phyloP scores from a whole-genome alignment of 108 stramenopile genomes.

The Skeletonema potamos region DNA sequence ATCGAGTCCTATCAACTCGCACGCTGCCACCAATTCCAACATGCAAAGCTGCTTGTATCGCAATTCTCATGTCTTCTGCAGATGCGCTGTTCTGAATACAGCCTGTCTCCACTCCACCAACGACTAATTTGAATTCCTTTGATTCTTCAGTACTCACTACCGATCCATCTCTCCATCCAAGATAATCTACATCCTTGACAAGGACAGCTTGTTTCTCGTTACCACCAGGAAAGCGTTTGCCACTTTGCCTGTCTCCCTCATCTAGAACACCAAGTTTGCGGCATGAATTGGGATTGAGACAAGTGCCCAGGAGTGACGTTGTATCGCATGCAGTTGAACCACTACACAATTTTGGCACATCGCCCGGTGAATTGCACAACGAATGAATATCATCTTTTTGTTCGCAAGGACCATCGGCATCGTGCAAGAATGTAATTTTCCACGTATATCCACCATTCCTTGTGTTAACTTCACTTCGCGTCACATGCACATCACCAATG shows the following conservation, averaged over 20 bases:
- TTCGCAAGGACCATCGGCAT: slow-evolving; percentile 69
- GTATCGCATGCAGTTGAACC: slow-evolving; percentile 39
- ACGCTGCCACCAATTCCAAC: slow-evolving; percentile 35
- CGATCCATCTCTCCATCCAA: slow-evolving; percentile 55
- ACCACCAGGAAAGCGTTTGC: slow-evolving; percentile 43
- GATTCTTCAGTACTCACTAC: slow-evolving; percentile 10
- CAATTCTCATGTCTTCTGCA: slow-evolving; percentile 18
- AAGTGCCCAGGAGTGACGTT: slow-evolving; percentile 34
- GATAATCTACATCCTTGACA: slow-evolving; percentile 54
- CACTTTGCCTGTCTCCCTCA: slow-evolving; percentile 24
- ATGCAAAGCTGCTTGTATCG: slow-evolving; percentile 35
- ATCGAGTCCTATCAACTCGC: slow-evolving; percentile 33
- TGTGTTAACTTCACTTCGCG: slow-evolving; percentile 59
- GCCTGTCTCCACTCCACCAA: slow-evolving; percentile 28
- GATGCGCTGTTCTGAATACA: slow-evolving; percentile 54
- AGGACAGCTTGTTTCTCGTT: slow-evolving; percentile 47
- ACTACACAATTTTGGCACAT: slow-evolving; percentile 70
- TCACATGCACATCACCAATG: slow-evolving; percentile 81
- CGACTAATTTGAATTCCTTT: slow-evolving; percentile 32
- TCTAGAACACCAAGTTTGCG: slow-evolving; percentile 49
- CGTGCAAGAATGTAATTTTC: slow-evolving; percentile 76
- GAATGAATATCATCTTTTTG: slow-evolving; percentile 51
- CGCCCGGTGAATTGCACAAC: slow-evolving; percentile 77
- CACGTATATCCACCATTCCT: slow-evolving; percentile 83
- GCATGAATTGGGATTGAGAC: slow-evolving; percentile 47